Conservation (phyloP, 164 flowering plant genomes). For the Tetracentron sinense region DNA sequence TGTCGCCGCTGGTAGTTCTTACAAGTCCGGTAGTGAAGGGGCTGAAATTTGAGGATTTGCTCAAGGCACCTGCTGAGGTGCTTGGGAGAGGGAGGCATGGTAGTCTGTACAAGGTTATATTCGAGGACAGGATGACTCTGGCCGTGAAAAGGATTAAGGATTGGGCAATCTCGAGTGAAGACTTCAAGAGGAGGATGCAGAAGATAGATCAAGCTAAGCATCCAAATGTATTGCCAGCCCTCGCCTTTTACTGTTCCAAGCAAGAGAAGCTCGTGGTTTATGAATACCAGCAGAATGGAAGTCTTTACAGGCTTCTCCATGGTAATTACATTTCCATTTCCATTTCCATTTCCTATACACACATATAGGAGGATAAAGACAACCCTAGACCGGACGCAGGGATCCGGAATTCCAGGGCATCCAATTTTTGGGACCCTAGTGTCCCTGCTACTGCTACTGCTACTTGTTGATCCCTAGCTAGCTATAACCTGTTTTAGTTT, state of each 20-base stretch:
- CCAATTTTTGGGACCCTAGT: no score
- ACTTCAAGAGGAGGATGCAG: slow-evolving; percentile 53
- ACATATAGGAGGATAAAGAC: no score
- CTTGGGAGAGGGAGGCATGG: slow-evolving; percentile 60
- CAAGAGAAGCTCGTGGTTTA: slow-evolving; percentile 75
- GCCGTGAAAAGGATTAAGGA: slow-evolving; percentile 73
- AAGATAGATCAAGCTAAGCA: slow-evolving; percentile 47
- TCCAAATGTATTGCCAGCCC: slow-evolving; percentile 47
- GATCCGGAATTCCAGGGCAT: no score
- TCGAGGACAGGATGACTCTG: slow-evolving; percentile 29
- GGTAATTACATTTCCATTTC: slow-evolving; percentile 30
- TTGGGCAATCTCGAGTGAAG: slow-evolving; percentile 43
- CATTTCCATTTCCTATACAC: background rate
- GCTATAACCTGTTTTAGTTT: no score
- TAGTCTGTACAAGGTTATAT: slow-evolving; percentile 53
- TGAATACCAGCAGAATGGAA: slow-evolving; percentile 54
- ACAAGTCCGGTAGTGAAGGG: slow-evolving; percentile 40
- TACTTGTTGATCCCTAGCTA: no score
- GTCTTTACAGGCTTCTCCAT: slow-evolving; percentile 56
- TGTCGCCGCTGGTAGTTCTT: slow-evolving; percentile 39
- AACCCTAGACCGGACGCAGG: no score
- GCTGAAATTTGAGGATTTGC: slow-evolving; percentile 57
- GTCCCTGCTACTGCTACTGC: no score
- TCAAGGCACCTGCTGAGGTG: slow-evolving; percentile 68
- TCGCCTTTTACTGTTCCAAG: slow-evolving; percentile 60